Percentiles rank a stretch among this genome's conserved stretches.
phyloP scores from a whole-genome alignment of 2,329 filamentous ascomycete species.

The Trichoderma semiorbis region DNA sequence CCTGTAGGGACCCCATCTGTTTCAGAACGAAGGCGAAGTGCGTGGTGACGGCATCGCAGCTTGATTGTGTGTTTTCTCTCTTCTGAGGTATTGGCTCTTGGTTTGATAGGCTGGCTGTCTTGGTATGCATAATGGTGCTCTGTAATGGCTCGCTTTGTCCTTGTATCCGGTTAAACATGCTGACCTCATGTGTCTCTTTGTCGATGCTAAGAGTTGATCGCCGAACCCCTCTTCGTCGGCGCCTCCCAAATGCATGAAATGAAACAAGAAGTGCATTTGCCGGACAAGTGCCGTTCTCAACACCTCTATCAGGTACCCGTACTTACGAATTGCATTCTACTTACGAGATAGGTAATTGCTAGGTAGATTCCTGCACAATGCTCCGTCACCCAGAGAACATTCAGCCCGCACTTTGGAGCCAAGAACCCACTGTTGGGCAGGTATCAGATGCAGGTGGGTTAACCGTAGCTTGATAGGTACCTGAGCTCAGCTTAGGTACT shows the following conservation, averaged over 20 bases:
- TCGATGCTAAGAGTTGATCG: background rate
- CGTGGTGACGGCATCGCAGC: background rate
- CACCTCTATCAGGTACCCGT: background rate
- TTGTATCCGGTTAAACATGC: background rate
- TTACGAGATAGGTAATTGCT: background rate
- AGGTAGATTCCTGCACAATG: background rate
- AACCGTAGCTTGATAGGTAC: too few species aligned
- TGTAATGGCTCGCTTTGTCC: background rate
- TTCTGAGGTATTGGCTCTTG: background rate
- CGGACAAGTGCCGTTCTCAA: background rate
- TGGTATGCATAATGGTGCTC: background rate
- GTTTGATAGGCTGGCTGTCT: background rate
- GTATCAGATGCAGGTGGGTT: background rate
- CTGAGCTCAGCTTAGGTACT: background rate
- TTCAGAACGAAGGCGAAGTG: background rate
- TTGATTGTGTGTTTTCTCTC: background rate
- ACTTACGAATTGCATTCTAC: background rate
- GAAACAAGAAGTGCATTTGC: background rate
- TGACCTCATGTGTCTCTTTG: background rate
- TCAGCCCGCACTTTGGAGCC: background rate
- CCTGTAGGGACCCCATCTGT: background rate
- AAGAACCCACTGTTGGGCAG: slow-evolving; percentile 1
- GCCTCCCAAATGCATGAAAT: background rate
- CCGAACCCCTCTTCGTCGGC: background rate
- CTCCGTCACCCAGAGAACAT: background rate